Conservation (phyloP, 345 rosid genomes). For the Punica granatum region DNA sequence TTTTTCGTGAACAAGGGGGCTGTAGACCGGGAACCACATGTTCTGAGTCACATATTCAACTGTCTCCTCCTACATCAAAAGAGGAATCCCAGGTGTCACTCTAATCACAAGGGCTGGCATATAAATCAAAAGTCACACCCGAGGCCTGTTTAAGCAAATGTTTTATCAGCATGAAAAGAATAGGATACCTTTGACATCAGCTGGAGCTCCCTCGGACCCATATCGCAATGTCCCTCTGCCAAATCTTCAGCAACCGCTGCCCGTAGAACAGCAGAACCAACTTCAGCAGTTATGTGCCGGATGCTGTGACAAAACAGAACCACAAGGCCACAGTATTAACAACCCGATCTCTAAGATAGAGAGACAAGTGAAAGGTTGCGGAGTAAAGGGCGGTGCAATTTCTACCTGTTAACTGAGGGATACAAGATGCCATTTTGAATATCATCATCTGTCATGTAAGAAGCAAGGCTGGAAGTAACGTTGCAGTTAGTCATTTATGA, state of each 20-base stretch:
- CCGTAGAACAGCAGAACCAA: constrained; percentile 84
- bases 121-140: not conserved
- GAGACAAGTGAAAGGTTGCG: not conserved
- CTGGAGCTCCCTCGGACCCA: constrained; percentile 61
- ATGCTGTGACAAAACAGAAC: constrained; percentile 46
- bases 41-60: constrained; percentile 48
- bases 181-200: constrained; percentile 71
- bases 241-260: constrained; percentile 81
- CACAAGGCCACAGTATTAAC: constrained; percentile 5
- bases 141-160: not conserved
- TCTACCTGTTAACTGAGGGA: constrained; percentile 79
- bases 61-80: constrained; percentile 66
- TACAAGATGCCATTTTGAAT: constrained; percentile 65
- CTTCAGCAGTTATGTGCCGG: constrained; percentile 86
- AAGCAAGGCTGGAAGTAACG: constrained; percentile 68
- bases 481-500: constrained; percentile 7
- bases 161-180: not conserved
- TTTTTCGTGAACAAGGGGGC: constrained; percentile 93
- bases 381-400: not conserved
- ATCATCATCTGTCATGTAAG: constrained; percentile 89
- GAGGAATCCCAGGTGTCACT: not conserved
- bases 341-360: not conserved
- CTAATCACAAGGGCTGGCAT: not conserved
- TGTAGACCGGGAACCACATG: constrained; percentile 96
- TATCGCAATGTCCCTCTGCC: constrained; percentile 80